Evolutionary conservation across 2,329 filamentous ascomycete species (phyloP), one percentile per base, ranked within the genome.

Genomic region (Cercospora nicotianae): DNA sequence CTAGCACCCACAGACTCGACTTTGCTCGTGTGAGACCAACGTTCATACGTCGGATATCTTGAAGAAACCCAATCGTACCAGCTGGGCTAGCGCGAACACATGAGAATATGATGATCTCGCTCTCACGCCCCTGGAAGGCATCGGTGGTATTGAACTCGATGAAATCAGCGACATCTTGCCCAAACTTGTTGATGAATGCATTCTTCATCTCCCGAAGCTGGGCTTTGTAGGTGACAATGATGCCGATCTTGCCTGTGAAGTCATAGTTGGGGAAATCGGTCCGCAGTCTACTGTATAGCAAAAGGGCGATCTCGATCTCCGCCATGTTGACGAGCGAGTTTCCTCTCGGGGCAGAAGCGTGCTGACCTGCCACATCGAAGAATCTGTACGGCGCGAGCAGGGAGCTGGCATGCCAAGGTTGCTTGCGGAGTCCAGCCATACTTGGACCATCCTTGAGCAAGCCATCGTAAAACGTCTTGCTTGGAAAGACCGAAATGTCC

Each of bases 141-240:
- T 99, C 95, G 0, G 95, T 99, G 0, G 95, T 99, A 79, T 99
- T 99, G 86, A 99, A 99, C 73, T 99, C 96, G 72, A 99, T 91
- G 20, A 87, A 86, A 33, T 91, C 89, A 26, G 89, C 85, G 72
- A 99, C 93, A 0, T 79, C 81, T 3, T 91, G 87, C 39, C 94
- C 93, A 75, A 91, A 98, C 53, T 84, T 85, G 13, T 85, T 82
- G 8, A 84, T 81, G 78, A 99, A 99, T 1, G 89, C 89, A 58
- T 85, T 83, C 71, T 91, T 93, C 67, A 99, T 84, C 78, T 93
- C 90, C 66, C 86, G 88, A 13, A 99, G 83, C 78, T 99, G 95
- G 20, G 93, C 93, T 78, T 98, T 99, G 81, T 99, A 99, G 0
- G 94, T 95, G 0, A 96, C 98, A 77, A 99, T 99, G 78, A 99